Evolutionary conservation across 306 rosid genomes (phyloP), one percentile per base, ranked within the genome.

Genomic region (Pterocarpus santalinus): DNA sequence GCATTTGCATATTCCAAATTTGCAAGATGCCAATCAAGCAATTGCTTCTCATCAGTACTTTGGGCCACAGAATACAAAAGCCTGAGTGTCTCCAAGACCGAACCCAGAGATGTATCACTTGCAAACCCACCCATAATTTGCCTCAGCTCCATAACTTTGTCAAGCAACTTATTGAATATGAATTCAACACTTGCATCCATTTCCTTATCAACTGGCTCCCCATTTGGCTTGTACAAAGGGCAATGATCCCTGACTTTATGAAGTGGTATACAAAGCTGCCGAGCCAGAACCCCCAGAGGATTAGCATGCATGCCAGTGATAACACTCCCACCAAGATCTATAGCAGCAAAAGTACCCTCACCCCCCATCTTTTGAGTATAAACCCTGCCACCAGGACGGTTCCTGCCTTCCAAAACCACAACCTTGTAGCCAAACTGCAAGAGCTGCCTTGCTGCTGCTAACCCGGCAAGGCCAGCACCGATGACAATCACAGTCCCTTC

Each of bases 1-100:
- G 99, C 99, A 86, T 95, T 95, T 72, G 99, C 96, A 46, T 89
- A 95, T 82, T 95, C 99, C 75, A 95, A 85, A 88, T 93, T 95
- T 5, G 98, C 99, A 49, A 89, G 86, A 90, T 95, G 98, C 99
- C 99, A 95, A 81, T 95, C 97, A 76, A 93, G 85, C 84, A 95
- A 90, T 69, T 91, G 98, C 84, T 85, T 85, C 79, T 95, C 99
- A 68, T 93, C 91, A 2, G 71, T 72, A 76, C 80, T 87, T 74
- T 83, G 81, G 71, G 91, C 94, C 73, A 91, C 96, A 41, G 83
- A 87, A 87, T 95, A 95, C 81, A 95, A 63, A 73, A 57, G 82
- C 83, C 85, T 88, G 75, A 95, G 98, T 7, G 79, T 93, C 85
- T 93, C 92, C 90, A 95, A 76, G 73, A 93, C 96, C 1, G 96